Conservation (phyloP, 352 stramenopile species). For the Ophiocytium majus region DNA sequence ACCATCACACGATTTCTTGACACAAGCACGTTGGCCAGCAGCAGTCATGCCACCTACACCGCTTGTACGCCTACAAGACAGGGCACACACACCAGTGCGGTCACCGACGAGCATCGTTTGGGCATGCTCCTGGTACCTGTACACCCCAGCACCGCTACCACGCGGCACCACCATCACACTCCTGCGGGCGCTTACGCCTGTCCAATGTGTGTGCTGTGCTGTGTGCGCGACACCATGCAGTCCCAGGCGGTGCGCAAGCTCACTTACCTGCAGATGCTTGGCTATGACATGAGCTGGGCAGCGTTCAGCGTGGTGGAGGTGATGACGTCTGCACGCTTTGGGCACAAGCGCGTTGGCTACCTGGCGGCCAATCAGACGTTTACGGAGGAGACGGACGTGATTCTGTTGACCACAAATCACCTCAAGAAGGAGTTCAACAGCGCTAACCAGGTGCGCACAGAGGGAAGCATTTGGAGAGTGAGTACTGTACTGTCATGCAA, state of each 20-base stretch:
- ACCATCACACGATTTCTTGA: too few relatives aligned
- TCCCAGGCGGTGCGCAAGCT: slow-evolving; percentile 56
- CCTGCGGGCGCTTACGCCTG: too few relatives aligned
- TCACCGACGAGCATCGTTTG: too few relatives aligned
- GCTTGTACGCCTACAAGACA: too few relatives aligned
- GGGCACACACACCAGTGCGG: too few relatives aligned
- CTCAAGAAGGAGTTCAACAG: slow-evolving; percentile 92
- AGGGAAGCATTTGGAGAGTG: too few relatives aligned
- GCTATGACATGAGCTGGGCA: slow-evolving; percentile 94
- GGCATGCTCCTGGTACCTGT: too few relatives aligned
- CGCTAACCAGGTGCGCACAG: slow-evolving; percentile 67
- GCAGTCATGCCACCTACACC: too few relatives aligned
- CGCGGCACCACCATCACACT: not conserved
- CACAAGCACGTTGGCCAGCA: too few relatives aligned
- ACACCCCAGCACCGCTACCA: not conserved
- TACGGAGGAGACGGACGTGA: slow-evolving; percentile 93
- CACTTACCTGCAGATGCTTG: slow-evolving; percentile 90
- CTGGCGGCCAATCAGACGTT: slow-evolving; percentile 87
- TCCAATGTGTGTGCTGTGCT: too few relatives aligned
- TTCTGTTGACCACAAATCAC: slow-evolving; percentile 96
- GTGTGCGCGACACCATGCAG: too few relatives aligned
- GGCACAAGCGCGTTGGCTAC: slow-evolving; percentile 94
- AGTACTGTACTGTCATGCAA: too few relatives aligned
- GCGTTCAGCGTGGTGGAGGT: slow-evolving; percentile 93
- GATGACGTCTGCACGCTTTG: slow-evolving; percentile 70